These are phyloP conservation scores for Apiotrichum veenhuisii DNA, from an alignment of 1,284 basidiomycete genomes.

Conservation along the genomic window DNA sequence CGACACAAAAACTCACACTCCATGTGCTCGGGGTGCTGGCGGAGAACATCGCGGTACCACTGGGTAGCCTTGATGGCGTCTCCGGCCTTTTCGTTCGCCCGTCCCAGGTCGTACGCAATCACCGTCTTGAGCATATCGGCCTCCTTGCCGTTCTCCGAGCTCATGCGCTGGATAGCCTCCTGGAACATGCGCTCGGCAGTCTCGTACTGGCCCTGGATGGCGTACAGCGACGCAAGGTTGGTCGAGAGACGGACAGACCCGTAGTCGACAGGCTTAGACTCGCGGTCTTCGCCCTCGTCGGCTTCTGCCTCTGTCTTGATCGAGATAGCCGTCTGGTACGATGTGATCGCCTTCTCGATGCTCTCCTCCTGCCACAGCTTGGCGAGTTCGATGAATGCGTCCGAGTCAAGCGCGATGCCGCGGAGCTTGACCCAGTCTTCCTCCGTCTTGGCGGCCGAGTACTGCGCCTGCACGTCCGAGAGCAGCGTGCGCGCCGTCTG, in stretches of 20 bases:
- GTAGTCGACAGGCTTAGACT: constrained; percentile 26
- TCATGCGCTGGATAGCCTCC: constrained; percentile 45
- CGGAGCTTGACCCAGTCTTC: constrained; percentile 53
- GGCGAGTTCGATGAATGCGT: constrained; percentile 81
- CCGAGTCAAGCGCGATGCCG: constrained; percentile 67
- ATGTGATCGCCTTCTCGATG: constrained; percentile 65
- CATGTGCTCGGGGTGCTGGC: constrained; percentile 84
- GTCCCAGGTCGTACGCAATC: constrained; percentile 80
- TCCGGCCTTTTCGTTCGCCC: constrained; percentile 78
- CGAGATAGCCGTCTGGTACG: constrained; percentile 65
- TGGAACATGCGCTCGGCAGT: constrained; percentile 54
- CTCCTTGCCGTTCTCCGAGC: constrained; percentile 54
- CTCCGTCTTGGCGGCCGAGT: constrained; percentile 53
- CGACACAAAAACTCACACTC: constrained; percentile 63
- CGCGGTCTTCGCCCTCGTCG: constrained; percentile 6
- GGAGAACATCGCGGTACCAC: constrained; percentile 77
- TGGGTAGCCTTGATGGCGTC: constrained; percentile 68
- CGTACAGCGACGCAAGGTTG: constrained; percentile 73
- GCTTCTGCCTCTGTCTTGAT: constrained; percentile 48
- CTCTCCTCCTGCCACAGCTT: constrained; percentile 79
- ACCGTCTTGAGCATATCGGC: constrained; percentile 65
- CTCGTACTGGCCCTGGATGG: constrained; percentile 61
- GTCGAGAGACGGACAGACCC: constrained; percentile 59
- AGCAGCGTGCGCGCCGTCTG: constrained; percentile 72
- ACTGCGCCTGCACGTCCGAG: constrained; percentile 65